Conservation (phyloP, 2,329 filamentous ascomycete genomes). For the Xylariales sp. region DNA sequence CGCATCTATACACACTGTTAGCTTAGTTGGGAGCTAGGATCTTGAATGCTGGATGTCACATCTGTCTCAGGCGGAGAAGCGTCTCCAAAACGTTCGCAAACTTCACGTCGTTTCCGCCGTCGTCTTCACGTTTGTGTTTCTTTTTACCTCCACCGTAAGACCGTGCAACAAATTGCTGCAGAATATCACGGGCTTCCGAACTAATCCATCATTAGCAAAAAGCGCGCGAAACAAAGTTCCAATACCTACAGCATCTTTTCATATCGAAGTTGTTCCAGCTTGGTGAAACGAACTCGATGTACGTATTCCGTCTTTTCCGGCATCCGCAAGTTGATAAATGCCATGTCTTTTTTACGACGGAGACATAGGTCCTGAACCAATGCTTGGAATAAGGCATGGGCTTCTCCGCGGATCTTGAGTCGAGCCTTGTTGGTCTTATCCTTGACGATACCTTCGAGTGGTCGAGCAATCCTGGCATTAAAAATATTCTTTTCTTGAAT, state of each 20-base stretch:
- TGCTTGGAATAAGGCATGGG: slow-evolving; percentile 75
- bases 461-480: slow-evolving; percentile 76
- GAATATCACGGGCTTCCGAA: slow-evolving; percentile 77
- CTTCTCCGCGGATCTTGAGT: slow-evolving; percentile 59
- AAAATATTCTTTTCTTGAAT: slow-evolving; percentile 80
- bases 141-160: slow-evolving; percentile 43
- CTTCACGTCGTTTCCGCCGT: slow-evolving; percentile 56
- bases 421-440: slow-evolving; percentile 46
- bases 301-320: slow-evolving; percentile 82
- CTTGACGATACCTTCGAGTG: slow-evolving; percentile 57
- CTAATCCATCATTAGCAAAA: slow-evolving; percentile 54
- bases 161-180: slow-evolving; percentile 64
- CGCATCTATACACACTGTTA: slow-evolving; percentile 66
- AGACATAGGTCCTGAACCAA: slow-evolving; percentile 86
- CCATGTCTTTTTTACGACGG: slow-evolving; percentile 87
- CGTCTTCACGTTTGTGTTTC: slow-evolving; percentile 53
- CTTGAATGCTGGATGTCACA: slow-evolving; percentile 53
- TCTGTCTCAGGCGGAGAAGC: slow-evolving; percentile 83
- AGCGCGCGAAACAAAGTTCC: not conserved
- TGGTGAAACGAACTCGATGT: slow-evolving; percentile 77
- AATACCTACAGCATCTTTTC: slow-evolving; percentile 72
- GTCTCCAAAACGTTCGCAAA: slow-evolving; percentile 85
- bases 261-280: slow-evolving; percentile 82
- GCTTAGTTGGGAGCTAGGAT: not conserved
- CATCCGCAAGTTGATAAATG: slow-evolving; percentile 83